Evolutionary conservation across 306 rosid species (phyloP).

Genomic region (Comarum palustre): DNA sequence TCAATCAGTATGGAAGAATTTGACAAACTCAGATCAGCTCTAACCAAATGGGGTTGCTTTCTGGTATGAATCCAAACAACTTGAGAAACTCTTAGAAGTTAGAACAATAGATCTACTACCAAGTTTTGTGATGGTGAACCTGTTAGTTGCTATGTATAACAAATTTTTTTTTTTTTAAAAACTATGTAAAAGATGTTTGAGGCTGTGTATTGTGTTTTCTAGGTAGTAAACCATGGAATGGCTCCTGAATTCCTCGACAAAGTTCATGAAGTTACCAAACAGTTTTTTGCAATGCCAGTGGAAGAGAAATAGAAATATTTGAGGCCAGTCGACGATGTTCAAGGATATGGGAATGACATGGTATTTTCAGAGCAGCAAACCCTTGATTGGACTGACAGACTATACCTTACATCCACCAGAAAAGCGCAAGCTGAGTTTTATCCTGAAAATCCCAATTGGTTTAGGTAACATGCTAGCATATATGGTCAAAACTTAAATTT

Average conservation of each 20-base stretch:
- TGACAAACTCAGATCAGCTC: neutral
- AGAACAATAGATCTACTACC: neutral
- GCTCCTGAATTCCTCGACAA: slow-evolving; percentile 46
- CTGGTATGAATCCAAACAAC: slow-evolving; percentile 19
- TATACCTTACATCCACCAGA: slow-evolving; percentile 3
- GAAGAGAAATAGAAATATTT: slow-evolving; percentile 50
- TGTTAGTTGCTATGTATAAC: neutral
- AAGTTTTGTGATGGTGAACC: neutral
- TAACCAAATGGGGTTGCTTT: slow-evolving; percentile 35
- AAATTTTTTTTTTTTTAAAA: too few species aligned
- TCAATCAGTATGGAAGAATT: neutral
- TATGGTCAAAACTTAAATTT: neutral
- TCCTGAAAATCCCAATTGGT: slow-evolving; percentile 5
- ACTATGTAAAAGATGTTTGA: neutral
- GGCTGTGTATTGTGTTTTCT: neutral
- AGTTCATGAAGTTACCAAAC: slow-evolving; percentile 40
- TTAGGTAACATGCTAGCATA: neutral
- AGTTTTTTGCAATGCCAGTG: slow-evolving; percentile 46
- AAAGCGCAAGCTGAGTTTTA: slow-evolving; percentile 10
- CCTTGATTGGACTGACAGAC: slow-evolving; percentile 26
- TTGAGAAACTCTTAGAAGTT: neutral
- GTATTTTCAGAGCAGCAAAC: slow-evolving; percentile 37
- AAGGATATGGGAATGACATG: slow-evolving; percentile 60
- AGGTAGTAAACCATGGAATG: slow-evolving; percentile 71
- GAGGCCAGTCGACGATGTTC: slow-evolving; percentile 25